Evolutionary conservation across 1,284 basidiomycete species (phyloP), one percentile per base, ranked within the genome.

Genomic region (Ustilago crameri): DNA sequence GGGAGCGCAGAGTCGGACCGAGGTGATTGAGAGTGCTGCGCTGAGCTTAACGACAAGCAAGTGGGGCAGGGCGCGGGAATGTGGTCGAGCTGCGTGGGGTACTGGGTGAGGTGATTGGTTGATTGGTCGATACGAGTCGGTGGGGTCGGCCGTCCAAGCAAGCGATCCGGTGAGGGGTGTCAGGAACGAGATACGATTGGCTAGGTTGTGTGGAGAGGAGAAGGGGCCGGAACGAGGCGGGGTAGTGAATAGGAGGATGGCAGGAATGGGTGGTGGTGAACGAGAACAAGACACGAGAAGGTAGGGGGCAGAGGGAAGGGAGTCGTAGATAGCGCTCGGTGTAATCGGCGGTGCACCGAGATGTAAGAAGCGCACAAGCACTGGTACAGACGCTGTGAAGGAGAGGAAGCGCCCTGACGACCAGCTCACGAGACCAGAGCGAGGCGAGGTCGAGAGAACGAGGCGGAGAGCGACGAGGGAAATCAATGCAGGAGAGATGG

Each of bases 341-440:
- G 32, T 58, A 55, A 53, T 64, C 61, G 61, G 51, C 54, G 61
- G 54, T 34, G 50, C 41, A 30, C 61, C 61, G 54, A 63, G 47
- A 5, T 7, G 23, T 8, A n/a, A 22, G n/a, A n/a, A n/a, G n/a
- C n/a, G n/a, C n/a, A n/a, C n/a, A n/a, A n/a, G n/a, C n/a, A n/a
- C n/a, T n/a, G n/a, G n/a, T n/a, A n/a, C n/a, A n/a, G n/a, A n/a
- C n/a, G n/a, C n/a, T n/a, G n/a, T n/a, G n/a, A n/a, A n/a, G n/a
- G n/a, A n/a, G n/a, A n/a, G n/a, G n/a, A n/a, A n/a, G n/a, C n/a
- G n/a, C n/a, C n/a, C n/a, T n/a, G n/a, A n/a, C n/a, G n/a, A n/a
- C n/a, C n/a, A 27, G 43, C 43, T 45, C 43, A 18, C 9, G 9
- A 40, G 9, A 40, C 37, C 7, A 12, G 37, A 40, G 9, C 15